Percentiles rank a stretch among this genome's conserved stretches.
These are phyloP conservation scores for Hypericum androsaemum DNA, from an alignment of 345 rosid genomes.

Conservation along the genomic window DNA sequence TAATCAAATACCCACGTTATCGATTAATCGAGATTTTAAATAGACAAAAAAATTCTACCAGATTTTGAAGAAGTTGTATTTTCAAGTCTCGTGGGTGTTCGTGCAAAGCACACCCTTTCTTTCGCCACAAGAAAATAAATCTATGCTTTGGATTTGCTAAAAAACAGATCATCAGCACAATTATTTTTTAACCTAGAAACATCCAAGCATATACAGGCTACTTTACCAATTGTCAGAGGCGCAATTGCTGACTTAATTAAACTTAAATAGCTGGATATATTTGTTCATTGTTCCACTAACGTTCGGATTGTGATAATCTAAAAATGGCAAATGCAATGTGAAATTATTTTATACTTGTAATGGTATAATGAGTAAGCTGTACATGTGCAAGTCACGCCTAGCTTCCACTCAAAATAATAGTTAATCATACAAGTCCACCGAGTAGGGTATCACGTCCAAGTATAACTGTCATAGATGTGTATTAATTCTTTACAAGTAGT, in stretches of 20 bases:
- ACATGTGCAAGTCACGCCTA: conserved; percentile 27
- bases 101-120: conserved; percentile 29
- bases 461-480: not conserved
- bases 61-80: not conserved
- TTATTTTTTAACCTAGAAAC: not conserved
- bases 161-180: not conserved
- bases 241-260: conserved; percentile 2
- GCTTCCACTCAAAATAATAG: conserved; percentile 7
- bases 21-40: not conserved
- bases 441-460: conserved; percentile 4
- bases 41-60: not conserved
- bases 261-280: conserved; percentile 3
- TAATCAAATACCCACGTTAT: conserved; percentile 5
- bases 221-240: conserved; percentile 12
- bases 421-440: not conserved
- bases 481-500: too few species aligned
- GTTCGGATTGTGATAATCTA: not conserved
- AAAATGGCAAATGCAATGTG: conserved; percentile 4
- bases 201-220: not conserved
- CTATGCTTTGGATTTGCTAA: not conserved
- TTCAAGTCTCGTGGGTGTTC: conserved; percentile 12
- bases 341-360: not conserved
- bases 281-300: not conserved
- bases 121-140: conserved; percentile 28
- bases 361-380: conserved; percentile 9